Percentiles rank a stretch among this genome's conserved stretches.
phyloP scores from a whole-genome alignment of 2,329 filamentous ascomycete genomes.

The Hymenoscyphus occultus region DNA sequence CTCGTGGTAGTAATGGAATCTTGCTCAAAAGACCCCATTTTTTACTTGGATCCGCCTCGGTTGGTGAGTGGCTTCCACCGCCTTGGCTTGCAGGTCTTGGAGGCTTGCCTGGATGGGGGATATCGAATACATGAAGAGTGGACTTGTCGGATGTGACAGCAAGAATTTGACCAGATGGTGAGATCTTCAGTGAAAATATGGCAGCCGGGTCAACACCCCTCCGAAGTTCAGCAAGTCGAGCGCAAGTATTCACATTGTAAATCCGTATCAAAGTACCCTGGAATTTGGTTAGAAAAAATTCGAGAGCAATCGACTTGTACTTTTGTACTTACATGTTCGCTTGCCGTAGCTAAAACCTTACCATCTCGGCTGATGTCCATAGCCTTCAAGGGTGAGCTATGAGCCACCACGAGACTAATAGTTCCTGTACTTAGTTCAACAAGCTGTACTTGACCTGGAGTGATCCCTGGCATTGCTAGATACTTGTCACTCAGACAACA shows the following conservation, averaged over 20 bases:
- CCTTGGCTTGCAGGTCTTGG: conserved; percentile 29
- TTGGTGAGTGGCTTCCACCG: conserved; percentile 33
- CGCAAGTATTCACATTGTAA: conserved; percentile 76
- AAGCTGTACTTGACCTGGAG: conserved; percentile 82
- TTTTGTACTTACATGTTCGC: conserved; percentile 61
- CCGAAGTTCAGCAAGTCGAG: conserved; percentile 78
- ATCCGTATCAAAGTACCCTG: conserved; percentile 85
- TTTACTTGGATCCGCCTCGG: conserved; percentile 53
- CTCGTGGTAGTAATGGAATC: conserved; percentile 77
- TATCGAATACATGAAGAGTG: conserved; percentile 90
- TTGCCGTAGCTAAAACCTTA: conserved; percentile 81
- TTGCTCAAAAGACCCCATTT: conserved; percentile 86
- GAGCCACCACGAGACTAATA: conserved; percentile 91
- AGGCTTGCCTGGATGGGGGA: conserved; percentile 56
- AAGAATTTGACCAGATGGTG: conserved; percentile 72
- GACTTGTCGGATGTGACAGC: conserved; percentile 97
- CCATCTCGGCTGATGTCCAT: conserved; percentile 78
- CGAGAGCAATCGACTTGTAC: conserved; percentile 13
- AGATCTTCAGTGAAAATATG: conserved; percentile 86
- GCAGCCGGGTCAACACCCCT: conserved; percentile 85
- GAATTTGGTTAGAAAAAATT: conserved; percentile 9
- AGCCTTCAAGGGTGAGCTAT: conserved; percentile 74
- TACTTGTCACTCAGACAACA: conserved; percentile 72
- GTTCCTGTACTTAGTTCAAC: conserved; percentile 75
- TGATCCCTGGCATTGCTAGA: conserved; percentile 84